A percentile compares a stretch with the other conserved stretches of the same genome.
phyloP scores from a whole-genome alignment of 805 yeast genomes.

The Lipomyces yamanashiensis region DNA sequence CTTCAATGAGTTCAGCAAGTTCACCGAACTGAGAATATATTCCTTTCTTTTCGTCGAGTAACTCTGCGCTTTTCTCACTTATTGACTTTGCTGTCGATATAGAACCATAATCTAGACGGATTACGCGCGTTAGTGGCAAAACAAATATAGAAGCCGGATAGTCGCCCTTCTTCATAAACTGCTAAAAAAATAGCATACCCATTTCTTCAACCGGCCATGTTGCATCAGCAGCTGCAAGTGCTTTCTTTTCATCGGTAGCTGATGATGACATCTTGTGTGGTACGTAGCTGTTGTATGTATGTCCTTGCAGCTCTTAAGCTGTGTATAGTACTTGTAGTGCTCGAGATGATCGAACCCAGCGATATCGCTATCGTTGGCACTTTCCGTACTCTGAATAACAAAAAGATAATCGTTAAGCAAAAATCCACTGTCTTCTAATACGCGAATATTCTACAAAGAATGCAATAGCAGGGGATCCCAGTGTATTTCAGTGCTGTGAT shows the following conservation, averaged over 20 bases:
- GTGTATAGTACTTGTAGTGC: too few species aligned
- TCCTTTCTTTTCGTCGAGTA: slow-evolving; percentile 4
- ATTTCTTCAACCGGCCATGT: neutral
- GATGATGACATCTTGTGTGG: neutral
- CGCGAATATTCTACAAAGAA: neutral
- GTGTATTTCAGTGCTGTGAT: neutral
- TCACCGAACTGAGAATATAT: slow-evolving; percentile 25
- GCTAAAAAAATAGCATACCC: neutral
- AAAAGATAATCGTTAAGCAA: too few species aligned
- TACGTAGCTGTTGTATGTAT: neutral
- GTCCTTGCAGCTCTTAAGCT: neutral
- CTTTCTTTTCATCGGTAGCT: neutral
- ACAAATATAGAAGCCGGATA: neutral
- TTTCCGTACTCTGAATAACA: too few species aligned
- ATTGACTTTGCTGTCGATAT: slow-evolving; percentile 10
- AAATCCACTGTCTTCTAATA: too few species aligned
- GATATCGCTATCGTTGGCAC: too few species aligned
- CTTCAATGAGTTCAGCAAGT: slow-evolving; percentile 21
- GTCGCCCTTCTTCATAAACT: neutral
- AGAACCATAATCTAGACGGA: slow-evolving; percentile 26
- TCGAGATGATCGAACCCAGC: too few species aligned
- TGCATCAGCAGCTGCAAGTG: slow-evolving; percentile 2
- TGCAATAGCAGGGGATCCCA: neutral
- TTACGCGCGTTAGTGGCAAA: neutral
- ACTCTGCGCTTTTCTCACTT: slow-evolving; percentile 7